Conservation (phyloP, 1,284 basidiomycete genomes). For the Singerocomus inundabilis region DNA sequence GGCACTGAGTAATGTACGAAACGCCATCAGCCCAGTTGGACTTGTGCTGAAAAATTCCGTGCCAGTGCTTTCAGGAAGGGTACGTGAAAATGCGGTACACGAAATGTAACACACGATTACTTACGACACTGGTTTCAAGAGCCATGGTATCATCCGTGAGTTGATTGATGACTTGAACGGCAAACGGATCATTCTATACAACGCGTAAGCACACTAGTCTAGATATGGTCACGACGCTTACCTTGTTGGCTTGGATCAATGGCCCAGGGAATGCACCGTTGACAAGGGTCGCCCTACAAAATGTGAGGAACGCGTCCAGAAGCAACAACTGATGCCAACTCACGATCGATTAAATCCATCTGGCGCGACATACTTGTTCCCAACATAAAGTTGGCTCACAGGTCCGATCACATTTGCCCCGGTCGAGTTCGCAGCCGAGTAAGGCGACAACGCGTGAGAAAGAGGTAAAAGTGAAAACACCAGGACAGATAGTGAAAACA, state of each 20-base stretch:
- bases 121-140: conserved; percentile 35
- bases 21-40: conserved; percentile 36
- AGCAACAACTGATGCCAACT: background rate
- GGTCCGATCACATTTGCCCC: conserved; percentile 17
- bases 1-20: conserved; percentile 36
- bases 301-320: background rate
- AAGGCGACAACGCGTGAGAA: conserved; percentile 5
- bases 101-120: background rate
- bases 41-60: conserved; percentile 29
- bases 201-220: background rate
- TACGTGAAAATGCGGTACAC: background rate
- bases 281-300: conserved; percentile 24
- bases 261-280: conserved; percentile 30
- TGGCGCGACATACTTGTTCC: conserved; percentile 31
- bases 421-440: background rate
- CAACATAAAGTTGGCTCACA: conserved; percentile 17
- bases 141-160: conserved; percentile 35
- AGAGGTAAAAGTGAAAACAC: conserved; percentile 8
- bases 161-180: conserved; percentile 31
- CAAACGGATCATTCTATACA: conserved; percentile 20
- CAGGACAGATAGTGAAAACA: conserved; percentile 10
- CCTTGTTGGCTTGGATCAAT: conserved; percentile 27
- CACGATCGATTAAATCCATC: conserved; percentile 37
- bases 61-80: conserved; percentile 32
- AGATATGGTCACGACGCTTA: background rate